Evolutionary conservation across 352 stramenopile species (phyloP).

Genomic region (Pythium brachiatum): DNA sequence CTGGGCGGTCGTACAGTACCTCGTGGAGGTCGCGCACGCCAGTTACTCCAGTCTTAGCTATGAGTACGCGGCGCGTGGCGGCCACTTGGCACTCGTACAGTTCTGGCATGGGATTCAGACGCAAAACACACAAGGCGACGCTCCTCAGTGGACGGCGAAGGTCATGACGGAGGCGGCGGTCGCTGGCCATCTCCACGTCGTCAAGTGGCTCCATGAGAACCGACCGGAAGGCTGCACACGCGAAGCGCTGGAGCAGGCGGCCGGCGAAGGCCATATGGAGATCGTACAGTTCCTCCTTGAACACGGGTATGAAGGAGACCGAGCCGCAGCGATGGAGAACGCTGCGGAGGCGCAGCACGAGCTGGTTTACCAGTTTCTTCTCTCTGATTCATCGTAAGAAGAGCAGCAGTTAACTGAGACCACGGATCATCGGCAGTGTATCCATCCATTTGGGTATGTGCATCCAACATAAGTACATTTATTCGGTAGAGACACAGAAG

Average conservation of each 20-base stretch:
- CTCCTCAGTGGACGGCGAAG: not conserved
- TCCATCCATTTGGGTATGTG: too few species aligned
- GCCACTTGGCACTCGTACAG: not conserved
- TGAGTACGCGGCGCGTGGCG: not conserved
- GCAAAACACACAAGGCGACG: not conserved
- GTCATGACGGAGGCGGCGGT: not conserved
- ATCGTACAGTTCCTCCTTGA: not conserved
- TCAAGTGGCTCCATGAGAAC: not conserved
- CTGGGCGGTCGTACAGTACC: not conserved
- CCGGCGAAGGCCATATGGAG: too few species aligned
- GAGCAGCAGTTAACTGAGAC: too few species aligned
- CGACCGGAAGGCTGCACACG: not conserved
- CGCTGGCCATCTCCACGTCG: not conserved
- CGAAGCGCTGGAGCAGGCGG: not conserved
- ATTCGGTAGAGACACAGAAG: too few species aligned
- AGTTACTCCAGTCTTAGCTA: not conserved
- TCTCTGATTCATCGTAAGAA: too few species aligned
- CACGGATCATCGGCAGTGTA: too few species aligned
- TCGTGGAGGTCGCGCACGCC: not conserved
- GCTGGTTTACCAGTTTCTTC: not conserved
- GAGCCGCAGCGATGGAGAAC: not conserved
- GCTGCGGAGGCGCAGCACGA: not conserved
- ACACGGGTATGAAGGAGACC: not conserved
- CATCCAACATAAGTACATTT: too few species aligned
- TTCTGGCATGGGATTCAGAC: not conserved